phyloP scores from a whole-genome alignment of 345 rosid genomes.

The Dipteronia sinensis region DNA sequence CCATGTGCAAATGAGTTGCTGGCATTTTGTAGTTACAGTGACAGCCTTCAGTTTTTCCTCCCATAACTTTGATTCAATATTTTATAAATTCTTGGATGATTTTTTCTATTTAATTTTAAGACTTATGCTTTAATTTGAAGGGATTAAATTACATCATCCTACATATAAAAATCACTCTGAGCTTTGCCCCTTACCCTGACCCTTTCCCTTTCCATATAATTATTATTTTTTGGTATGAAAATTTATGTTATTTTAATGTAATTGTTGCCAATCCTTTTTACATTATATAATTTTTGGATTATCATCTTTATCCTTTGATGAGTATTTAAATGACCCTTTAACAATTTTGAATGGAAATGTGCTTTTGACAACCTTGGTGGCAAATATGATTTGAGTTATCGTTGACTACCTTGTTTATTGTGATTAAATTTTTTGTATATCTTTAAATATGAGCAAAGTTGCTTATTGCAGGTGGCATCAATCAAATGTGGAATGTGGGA shows the following conservation, averaged over 20 bases:
- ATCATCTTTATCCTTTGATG: neutral
- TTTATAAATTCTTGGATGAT: neutral
- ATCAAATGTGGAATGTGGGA: conserved; percentile 82
- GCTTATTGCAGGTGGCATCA: conserved; percentile 64
- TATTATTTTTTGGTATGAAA: neutral
- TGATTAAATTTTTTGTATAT: neutral
- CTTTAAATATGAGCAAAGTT: conserved; percentile 10
- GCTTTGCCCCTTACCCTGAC: neutral
- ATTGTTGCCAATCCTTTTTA: neutral
- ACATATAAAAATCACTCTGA: neutral
- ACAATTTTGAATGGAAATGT: neutral
- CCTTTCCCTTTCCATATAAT: neutral
- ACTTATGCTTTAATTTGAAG: conserved; percentile 1
- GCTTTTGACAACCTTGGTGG: neutral
- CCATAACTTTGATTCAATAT: neutral
- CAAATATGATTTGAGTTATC: neutral
- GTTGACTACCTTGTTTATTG: conserved; percentile 6
- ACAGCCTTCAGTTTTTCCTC: neutral
- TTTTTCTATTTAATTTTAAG: neutral
- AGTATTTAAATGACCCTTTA: neutral
- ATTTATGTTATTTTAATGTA: neutral
- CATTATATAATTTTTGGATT: neutral
- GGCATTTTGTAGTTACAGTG: neutral
- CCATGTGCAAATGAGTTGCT: neutral
- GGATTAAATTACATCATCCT: neutral